Conservation (phyloP, 345 rosid genomes). For the Bretschneidera sinensis region DNA sequence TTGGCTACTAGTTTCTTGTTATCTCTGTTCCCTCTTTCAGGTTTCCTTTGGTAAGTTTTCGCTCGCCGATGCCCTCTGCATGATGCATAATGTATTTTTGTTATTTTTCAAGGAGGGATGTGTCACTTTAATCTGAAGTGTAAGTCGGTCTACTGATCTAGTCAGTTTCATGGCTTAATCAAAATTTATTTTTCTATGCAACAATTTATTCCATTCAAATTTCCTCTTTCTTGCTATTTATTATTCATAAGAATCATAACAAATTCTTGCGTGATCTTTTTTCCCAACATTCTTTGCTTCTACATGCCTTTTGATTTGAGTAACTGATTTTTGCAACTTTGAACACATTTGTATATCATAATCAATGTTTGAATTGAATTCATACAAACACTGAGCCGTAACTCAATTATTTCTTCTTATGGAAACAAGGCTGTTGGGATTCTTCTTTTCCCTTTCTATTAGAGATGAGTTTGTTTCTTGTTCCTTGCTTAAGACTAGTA, state of each 20-base stretch:
- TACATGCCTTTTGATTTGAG: too few species aligned
- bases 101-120: not conserved
- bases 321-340: too few species aligned
- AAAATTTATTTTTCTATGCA: not conserved
- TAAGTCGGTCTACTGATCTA: not conserved
- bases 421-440: too few species aligned
- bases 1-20: constrained; percentile 51
- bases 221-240: not conserved
- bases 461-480: too few species aligned
- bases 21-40: not conserved
- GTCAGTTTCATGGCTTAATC: not conserved
- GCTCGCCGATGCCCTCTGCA: not conserved
- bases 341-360: not conserved
- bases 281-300: not conserved
- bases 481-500: too few species aligned
- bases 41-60: constrained; percentile 22
- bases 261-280: not conserved
- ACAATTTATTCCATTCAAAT: not conserved
- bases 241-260: not conserved
- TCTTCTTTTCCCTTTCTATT: too few species aligned
- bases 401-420: too few species aligned
- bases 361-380: not conserved
- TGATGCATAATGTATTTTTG: not conserved
- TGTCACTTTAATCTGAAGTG: too few species aligned
- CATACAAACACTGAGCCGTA: not conserved